A percentile compares a stretch with the other conserved stretches of the same genome.
These are phyloP conservation scores for Kregervanrija fluxuum DNA, from an alignment of 805 yeast species.

Conservation along the genomic window DNA sequence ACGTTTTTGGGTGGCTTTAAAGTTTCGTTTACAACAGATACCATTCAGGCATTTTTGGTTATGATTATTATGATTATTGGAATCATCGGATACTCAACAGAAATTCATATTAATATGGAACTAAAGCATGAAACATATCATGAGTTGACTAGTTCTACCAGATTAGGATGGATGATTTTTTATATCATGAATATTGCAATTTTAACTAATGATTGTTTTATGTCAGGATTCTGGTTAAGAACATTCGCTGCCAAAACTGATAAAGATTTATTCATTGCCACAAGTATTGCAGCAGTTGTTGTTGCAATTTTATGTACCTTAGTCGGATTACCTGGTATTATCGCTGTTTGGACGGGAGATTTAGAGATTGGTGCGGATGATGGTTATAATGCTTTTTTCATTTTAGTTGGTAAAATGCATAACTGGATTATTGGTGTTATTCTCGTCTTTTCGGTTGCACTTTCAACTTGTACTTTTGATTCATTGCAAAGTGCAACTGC, in stretches of 20 bases:
- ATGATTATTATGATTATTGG: conserved; percentile 61
- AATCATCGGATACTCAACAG: conserved; percentile 70
- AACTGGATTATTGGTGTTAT: conserved; percentile 83
- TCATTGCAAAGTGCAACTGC: conserved; percentile 84
- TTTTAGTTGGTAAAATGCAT: conserved; percentile 66
- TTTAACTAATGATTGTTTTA: conserved; percentile 80
- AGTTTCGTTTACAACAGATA: conserved; percentile 82
- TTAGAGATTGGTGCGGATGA: conserved; percentile 43
- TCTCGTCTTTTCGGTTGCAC: conserved; percentile 60
- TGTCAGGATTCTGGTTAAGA: conserved; percentile 91
- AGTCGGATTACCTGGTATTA: conserved; percentile 75
- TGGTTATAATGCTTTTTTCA: conserved; percentile 66
- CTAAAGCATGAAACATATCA: conserved; percentile 54
- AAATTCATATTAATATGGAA: conserved; percentile 56
- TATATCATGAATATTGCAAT: conserved; percentile 83
- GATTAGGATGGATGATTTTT: conserved; percentile 82
- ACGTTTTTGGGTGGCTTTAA: conserved; percentile 86
- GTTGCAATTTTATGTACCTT: conserved; percentile 57
- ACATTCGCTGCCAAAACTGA: conserved; percentile 83
- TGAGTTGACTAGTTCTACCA: conserved; percentile 56
- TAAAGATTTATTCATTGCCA: conserved; percentile 67
- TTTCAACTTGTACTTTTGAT: conserved; percentile 87
- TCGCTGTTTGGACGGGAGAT: conserved; percentile 88
- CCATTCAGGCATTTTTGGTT: conserved; percentile 74
- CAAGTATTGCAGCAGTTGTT: conserved; percentile 66